phyloP scores from a whole-genome alignment of 2,329 filamentous ascomycete genomes.

The Fusarium globosum region DNA sequence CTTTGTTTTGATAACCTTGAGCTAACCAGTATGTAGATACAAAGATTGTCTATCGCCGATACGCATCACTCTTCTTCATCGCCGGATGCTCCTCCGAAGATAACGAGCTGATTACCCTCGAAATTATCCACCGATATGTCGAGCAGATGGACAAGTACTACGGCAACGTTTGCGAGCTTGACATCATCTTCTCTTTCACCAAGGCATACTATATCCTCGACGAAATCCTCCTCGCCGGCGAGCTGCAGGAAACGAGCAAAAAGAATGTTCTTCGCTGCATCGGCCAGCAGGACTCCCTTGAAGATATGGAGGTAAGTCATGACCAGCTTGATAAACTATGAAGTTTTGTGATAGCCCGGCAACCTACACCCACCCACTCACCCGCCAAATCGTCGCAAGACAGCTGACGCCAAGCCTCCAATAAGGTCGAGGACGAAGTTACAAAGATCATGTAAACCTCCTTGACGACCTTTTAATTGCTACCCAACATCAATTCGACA shows the following conservation, averaged over 20 bases:
- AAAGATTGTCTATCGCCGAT: conserved; percentile 98
- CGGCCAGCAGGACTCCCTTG: conserved; percentile 94
- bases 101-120: conserved; percentile 97
- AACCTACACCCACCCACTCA: conserved; percentile 22
- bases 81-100: conserved; percentile 96
- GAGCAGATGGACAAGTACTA: conserved; percentile 99
- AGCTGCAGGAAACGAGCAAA: conserved; percentile 99
- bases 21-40: conserved; percentile 71
- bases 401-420: conserved; percentile 47
- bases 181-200: conserved; percentile 99
- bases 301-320: conserved; percentile 96
- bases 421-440: conserved; percentile 87
- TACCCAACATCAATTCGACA: conserved; percentile 31
- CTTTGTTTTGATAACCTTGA: conserved; percentile 8
- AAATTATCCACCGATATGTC: conserved; percentile 98
- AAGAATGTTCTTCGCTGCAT: conserved; percentile 98
- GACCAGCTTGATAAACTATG: conserved; percentile 31
- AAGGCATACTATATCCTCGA: conserved; percentile 99
- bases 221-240: conserved; percentile 92
- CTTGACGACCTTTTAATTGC: conserved; percentile 28
- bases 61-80: conserved; percentile 99
- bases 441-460: conserved; percentile 84
- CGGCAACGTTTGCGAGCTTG: conserved; percentile 98
- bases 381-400: conserved; percentile 28
- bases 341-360: conserved; percentile 32